These are phyloP conservation scores for Trichoderma arundinaceum DNA, from an alignment of 2,329 filamentous ascomycete species.

Conservation along the genomic window DNA sequence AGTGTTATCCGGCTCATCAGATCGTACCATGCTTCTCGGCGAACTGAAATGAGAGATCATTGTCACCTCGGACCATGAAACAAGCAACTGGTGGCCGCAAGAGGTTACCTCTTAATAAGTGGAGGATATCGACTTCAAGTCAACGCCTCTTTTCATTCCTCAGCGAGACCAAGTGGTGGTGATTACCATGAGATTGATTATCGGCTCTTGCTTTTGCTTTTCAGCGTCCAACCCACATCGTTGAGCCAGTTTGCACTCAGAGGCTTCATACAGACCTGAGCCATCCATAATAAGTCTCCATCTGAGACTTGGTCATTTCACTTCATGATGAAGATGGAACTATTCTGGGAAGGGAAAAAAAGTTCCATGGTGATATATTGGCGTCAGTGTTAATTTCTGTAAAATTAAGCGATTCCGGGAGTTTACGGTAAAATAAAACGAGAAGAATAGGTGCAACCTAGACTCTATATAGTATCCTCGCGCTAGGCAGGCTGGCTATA, in stretches of 20 bases:
- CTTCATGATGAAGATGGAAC: background rate
- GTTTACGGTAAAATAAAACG: conserved; percentile 1
- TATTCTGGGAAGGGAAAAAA: background rate
- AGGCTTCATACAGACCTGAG: background rate
- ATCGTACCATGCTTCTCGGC: conserved; percentile 81
- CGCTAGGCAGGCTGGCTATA: background rate
- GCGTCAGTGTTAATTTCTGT: conserved; percentile 7
- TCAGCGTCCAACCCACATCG: background rate
- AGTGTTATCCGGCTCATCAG: conserved; percentile 92
- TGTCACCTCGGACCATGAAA: background rate
- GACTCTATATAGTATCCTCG: background rate
- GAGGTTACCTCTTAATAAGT: background rate
- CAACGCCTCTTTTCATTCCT: background rate
- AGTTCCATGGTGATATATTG: conserved; percentile 3
- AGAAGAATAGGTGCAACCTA: background rate
- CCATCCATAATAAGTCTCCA: background rate
- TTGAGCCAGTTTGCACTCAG: background rate
- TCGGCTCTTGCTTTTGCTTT: background rate
- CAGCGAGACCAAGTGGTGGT: background rate
- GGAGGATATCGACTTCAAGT: background rate
- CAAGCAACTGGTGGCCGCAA: no score
- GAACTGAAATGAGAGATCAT: conserved; percentile 62
- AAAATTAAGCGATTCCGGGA: conserved; percentile 17
- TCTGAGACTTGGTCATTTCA: background rate
- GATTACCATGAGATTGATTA: background rate